phyloP scores from a whole-genome alignment of 805 yeast genomes.

The Suhomyces emberorum region DNA sequence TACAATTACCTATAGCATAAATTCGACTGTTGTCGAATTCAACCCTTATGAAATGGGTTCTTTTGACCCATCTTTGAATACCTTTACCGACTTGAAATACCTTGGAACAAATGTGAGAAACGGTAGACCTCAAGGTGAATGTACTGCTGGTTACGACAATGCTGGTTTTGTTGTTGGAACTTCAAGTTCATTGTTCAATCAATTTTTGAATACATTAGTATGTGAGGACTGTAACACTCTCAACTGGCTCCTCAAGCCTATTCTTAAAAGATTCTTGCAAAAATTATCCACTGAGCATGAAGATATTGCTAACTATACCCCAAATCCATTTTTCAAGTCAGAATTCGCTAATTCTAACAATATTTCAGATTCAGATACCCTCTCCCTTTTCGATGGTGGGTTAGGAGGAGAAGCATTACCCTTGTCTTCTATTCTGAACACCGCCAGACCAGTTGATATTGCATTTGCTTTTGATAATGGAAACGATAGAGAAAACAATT shows the following conservation, averaged over 20 bases:
- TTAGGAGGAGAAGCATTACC: slow-evolving; percentile 37
- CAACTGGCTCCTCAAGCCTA: slow-evolving; percentile 22
- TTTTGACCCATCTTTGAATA: slow-evolving; percentile 35
- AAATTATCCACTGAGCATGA: slow-evolving; percentile 21
- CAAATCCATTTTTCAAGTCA: slow-evolving; percentile 36
- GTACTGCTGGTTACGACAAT: slow-evolving; percentile 37
- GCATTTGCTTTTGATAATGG: slow-evolving; percentile 37
- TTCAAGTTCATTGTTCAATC: slow-evolving; percentile 38
- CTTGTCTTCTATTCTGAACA: slow-evolving; percentile 29
- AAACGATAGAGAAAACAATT: slow-evolving; percentile 23
- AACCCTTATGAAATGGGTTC: slow-evolving; percentile 44
- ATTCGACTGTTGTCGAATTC: slow-evolving; percentile 40
- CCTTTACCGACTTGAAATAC: slow-evolving; percentile 36
- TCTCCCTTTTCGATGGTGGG: slow-evolving; percentile 39
- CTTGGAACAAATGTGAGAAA: slow-evolving; percentile 33
- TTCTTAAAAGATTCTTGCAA: slow-evolving; percentile 22
- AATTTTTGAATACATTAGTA: slow-evolving; percentile 31
- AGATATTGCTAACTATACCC: slow-evolving; percentile 34
- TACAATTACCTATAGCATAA: slow-evolving; percentile 25
- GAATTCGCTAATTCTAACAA: slow-evolving; percentile 25
- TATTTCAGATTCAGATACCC: slow-evolving; percentile 25
- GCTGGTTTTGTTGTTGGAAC: slow-evolving; percentile 39
- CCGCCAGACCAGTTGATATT: slow-evolving; percentile 33
- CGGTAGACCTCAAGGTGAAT: slow-evolving; percentile 27
- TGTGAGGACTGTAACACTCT: slow-evolving; percentile 30